Evolutionary conservation across 2,329 filamentous ascomycete genomes (phyloP), one percentile per base, ranked within the genome.

Genomic region (Cercospora sesami): DNA sequence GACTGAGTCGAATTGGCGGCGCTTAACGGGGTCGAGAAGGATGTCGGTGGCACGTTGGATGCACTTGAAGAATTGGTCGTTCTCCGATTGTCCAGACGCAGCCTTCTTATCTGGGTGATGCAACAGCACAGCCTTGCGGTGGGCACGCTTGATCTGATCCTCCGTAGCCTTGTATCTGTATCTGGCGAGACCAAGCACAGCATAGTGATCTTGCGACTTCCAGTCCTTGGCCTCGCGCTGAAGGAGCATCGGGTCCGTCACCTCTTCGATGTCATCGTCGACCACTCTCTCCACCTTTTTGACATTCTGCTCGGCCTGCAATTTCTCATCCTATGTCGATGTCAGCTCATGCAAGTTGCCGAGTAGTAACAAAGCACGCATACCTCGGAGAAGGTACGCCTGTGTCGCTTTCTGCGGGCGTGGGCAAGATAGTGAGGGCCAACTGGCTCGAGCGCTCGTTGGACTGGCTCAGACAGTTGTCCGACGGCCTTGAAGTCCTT

Each of bases 11-110:
- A 91, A 99, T 83, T 99, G 95, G 68, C 94, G 90, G 70, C 95
- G 92, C 84, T 93, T 96, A 80, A 90, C 86, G 62, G 95, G 95
- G 84, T 99, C 95, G 65, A 93, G 87, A 18, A 99, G 91, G 63
- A 98, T 87, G 78, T 99, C 95, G 76, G 91, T 94, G 67, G 95
- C 95, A 83, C 97, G 97, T 81, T 99, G 96, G 81, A 99, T 99
- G 83, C 96, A 99, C 87, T 99, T 99, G 91, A 99, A 99, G 86
- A 99, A 99, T 81, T 91, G 92, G 81, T 99, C 95, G 82, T 97
- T 94, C 77, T 98, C 94, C 74, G 88, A 87, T 76, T 88, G 87
- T 70, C 95, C 95, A 59, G 90, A 87, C 30, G 95, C 95, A 16
- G 96, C 95, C 85, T 96, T 96, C 90, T 99, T 99, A 82, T 99